A percentile compares a stretch with the other conserved stretches of the same genome.
These are phyloP conservation scores for Phoma herbarum DNA, from an alignment of 2,329 filamentous ascomycete species.

Conservation along the genomic window DNA sequence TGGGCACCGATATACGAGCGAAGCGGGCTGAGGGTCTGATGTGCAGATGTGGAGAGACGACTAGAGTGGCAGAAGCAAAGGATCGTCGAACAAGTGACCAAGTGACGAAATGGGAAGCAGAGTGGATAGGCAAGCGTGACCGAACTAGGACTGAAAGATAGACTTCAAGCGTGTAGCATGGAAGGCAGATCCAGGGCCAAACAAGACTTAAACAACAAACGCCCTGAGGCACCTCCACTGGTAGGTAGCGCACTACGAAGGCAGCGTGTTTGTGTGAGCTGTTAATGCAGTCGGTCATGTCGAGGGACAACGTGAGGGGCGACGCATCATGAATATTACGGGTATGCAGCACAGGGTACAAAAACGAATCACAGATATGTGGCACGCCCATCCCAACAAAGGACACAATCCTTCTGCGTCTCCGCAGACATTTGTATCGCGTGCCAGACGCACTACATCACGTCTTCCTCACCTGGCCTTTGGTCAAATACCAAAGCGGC, in stretches of 20 bases:
- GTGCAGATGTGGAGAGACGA: not conserved
- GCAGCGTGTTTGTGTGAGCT: not conserved
- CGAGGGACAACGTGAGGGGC: not conserved
- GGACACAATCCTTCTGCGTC: not conserved
- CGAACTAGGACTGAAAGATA: not conserved
- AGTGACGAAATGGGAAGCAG: not conserved
- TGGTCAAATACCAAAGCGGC: constrained; percentile 10
- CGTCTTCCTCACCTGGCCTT: constrained; percentile 23
- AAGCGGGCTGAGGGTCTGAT: not conserved
- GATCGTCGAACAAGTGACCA: not conserved
- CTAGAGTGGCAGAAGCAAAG: not conserved
- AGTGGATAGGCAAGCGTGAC: not conserved
- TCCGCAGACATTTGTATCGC: constrained; percentile 1
- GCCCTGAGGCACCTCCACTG: not conserved
- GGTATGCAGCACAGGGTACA: not conserved
- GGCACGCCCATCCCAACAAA: not conserved
- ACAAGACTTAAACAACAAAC: not conserved
- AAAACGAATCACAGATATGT: not conserved
- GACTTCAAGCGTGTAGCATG: not conserved
- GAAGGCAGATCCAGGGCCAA: not conserved
- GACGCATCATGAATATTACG: not conserved
- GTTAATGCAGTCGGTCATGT: not conserved
- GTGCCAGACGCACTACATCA: not conserved
- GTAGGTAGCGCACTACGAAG: not conserved
- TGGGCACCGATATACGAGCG: not conserved